These are phyloP conservation scores for Venturia oleaginea DNA, from an alignment of 2,329 filamentous ascomycete genomes.

Conservation along the genomic window DNA sequence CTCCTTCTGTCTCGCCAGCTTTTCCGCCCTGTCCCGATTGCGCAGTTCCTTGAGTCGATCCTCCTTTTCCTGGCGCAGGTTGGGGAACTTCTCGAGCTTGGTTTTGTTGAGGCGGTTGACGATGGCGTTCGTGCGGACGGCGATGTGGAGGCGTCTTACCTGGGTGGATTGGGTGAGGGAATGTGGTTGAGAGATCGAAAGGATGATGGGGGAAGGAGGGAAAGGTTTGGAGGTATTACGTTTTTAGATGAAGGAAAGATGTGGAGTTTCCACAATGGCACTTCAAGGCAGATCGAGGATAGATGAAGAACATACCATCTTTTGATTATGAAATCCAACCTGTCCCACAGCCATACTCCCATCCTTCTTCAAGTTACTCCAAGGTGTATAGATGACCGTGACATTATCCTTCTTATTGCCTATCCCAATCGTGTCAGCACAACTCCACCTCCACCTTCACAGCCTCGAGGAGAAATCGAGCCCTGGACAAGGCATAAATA, in stretches of 20 bases:
- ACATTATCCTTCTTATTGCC: conserved; percentile 99
- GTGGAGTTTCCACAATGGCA: no score
- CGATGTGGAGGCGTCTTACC: conserved; percentile 74
- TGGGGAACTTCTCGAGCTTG: conserved; percentile 76
- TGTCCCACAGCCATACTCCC: conserved; percentile 93
- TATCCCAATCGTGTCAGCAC: conserved; percentile 25
- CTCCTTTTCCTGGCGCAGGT: conserved; percentile 74
- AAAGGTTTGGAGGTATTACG: no score
- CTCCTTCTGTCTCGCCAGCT: conserved; percentile 64
- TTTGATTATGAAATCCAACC: conserved; percentile 85
- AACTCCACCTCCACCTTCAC: no score
- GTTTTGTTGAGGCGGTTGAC: conserved; percentile 99
- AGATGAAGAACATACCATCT: conserved; percentile 41
- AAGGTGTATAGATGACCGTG: conserved; percentile 93
- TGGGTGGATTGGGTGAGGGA: conserved; percentile 23
- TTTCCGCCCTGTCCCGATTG: conserved; percentile 57
- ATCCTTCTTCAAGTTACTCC: conserved; percentile 92
- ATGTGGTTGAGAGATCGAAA: background rate
- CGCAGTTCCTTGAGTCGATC: conserved; percentile 63
- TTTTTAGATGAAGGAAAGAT: no score
- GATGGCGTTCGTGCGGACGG: conserved; percentile 75
- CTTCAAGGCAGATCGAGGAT: no score
- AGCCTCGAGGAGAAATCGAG: no score
- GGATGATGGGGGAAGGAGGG: conserved; percentile 32
- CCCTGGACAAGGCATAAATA: no score